These are phyloP conservation scores for Malus hybrid DNA, from an alignment of 331 rosid genomes.

Conservation along the genomic window DNA sequence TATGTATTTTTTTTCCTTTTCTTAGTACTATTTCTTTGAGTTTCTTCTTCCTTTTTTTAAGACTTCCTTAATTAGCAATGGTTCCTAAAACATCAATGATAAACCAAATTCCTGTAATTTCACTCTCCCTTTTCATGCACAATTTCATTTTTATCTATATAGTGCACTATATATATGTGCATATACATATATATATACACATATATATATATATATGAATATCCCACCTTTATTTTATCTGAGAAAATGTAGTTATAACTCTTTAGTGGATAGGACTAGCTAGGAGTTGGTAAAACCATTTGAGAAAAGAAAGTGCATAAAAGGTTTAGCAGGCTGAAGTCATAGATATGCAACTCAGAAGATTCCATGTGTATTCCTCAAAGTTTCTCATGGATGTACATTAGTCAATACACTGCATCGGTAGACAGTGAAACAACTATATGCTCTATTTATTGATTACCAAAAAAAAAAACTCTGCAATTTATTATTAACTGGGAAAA, in stretches of 20 bases:
- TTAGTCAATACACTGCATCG: background rate
- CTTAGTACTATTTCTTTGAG: background rate
- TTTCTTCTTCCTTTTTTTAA: background rate
- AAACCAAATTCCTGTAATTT: background rate
- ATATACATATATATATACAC: too few species aligned
- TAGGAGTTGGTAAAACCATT: too few species aligned
- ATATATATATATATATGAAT: too few species aligned
- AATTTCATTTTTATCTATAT: too few species aligned
- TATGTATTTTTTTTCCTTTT: background rate
- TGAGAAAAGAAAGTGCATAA: too few species aligned
- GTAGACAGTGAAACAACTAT: background rate
- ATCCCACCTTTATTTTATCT: too few species aligned
- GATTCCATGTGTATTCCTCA: background rate
- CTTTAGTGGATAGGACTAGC: too few species aligned
- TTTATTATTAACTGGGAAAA: background rate
- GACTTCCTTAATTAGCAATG: background rate
- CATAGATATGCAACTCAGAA: background rate
- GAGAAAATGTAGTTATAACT: too few species aligned
- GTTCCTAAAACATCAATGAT: background rate
- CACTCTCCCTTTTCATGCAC: background rate
- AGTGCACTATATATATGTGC: too few species aligned
- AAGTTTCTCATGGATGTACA: background rate
- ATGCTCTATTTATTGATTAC: background rate
- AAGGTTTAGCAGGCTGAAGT: too few species aligned
- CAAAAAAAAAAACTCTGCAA: too few species aligned